Conservation (phyloP, 495 filamentous ascomycete species). For the Eremomyces bilateralis region DNA sequence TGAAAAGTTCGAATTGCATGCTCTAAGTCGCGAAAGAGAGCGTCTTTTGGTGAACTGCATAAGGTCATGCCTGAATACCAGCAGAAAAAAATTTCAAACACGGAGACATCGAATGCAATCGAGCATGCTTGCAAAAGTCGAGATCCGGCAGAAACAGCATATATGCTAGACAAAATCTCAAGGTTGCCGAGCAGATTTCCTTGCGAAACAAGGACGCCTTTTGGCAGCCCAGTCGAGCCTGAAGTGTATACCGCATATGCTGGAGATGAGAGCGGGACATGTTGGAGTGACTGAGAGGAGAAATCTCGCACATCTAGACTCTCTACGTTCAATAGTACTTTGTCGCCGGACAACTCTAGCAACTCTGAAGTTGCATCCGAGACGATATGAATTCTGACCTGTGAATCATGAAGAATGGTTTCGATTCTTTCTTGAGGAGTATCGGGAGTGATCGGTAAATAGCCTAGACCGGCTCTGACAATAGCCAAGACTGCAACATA, state of each 20-base stretch:
- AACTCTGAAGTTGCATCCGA: not conserved
- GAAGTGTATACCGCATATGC: constrained; percentile 41
- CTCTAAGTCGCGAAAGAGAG: constrained; percentile 41
- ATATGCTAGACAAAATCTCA: constrained; percentile 32
- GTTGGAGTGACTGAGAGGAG: too few species aligned
- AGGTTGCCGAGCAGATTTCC: constrained; percentile 48
- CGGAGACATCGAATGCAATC: constrained; percentile 53
- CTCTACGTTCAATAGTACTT: too few species aligned
- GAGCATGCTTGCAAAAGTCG: constrained; percentile 51
- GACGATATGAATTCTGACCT: not conserved
- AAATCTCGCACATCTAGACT: constrained; percentile 3
- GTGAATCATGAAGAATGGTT: constrained; percentile 30
- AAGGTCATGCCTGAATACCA: constrained; percentile 54
- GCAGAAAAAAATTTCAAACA: constrained; percentile 64
- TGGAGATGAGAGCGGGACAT: too few species aligned
- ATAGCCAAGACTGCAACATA: constrained; percentile 53
- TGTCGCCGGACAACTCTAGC: constrained; percentile 5
- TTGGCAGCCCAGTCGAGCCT: constrained; percentile 43
- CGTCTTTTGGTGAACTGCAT: constrained; percentile 43
- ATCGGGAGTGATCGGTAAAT: constrained; percentile 46
- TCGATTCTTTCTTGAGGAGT: constrained; percentile 32
- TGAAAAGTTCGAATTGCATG: constrained; percentile 29
- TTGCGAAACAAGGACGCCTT: constrained; percentile 49
- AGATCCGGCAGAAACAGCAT: constrained; percentile 26
- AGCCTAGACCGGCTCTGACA: constrained; percentile 49